These are phyloP conservation scores for Candida sonorensis DNA, from an alignment of 805 yeast species.

Conservation along the genomic window DNA sequence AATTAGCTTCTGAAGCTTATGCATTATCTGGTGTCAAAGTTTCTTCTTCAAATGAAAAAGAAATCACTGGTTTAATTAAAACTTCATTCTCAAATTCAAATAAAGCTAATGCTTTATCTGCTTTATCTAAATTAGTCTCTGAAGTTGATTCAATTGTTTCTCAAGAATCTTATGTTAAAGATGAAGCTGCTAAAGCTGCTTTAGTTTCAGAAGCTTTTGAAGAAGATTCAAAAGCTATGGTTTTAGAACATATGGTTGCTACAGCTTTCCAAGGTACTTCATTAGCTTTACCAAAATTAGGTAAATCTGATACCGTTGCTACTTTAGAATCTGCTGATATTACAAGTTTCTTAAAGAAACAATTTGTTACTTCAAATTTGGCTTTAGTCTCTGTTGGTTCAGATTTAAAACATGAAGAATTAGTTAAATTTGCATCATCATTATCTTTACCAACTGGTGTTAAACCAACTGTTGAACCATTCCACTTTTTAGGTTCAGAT, in stretches of 20 bases:
- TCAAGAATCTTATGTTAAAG: conserved; percentile 37
- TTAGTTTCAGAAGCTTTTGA: conserved; percentile 49
- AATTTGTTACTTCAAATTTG: conserved; percentile 55
- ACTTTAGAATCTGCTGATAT: conserved; percentile 56
- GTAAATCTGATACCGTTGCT: conserved; percentile 60
- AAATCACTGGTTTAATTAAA: conserved; percentile 52
- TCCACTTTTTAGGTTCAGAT: conserved; percentile 78
- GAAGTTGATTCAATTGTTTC: conserved; percentile 29
- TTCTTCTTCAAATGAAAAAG: conserved; percentile 50
- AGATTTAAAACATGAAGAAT: conserved; percentile 58
- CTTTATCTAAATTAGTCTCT: conserved; percentile 40
- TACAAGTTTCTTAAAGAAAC: conserved; percentile 44
- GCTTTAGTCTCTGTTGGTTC: conserved; percentile 63
- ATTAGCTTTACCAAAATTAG: conserved; percentile 67
- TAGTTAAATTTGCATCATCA: conserved; percentile 59
- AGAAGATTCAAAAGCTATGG: conserved; percentile 46
- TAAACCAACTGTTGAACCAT: conserved; percentile 39
- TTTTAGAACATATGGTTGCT: conserved; percentile 69
- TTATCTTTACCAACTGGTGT: conserved; percentile 45
- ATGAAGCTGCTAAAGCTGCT: conserved; percentile 40
- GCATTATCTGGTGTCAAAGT: conserved; percentile 50
- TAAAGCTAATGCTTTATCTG: conserved; percentile 42
- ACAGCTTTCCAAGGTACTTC: conserved; percentile 87
- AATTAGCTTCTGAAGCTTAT: conserved; percentile 26
- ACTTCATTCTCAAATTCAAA: conserved; percentile 59